phyloP scores from a whole-genome alignment of 2,329 filamentous ascomycete genomes.

The Trichophyton equinum region DNA sequence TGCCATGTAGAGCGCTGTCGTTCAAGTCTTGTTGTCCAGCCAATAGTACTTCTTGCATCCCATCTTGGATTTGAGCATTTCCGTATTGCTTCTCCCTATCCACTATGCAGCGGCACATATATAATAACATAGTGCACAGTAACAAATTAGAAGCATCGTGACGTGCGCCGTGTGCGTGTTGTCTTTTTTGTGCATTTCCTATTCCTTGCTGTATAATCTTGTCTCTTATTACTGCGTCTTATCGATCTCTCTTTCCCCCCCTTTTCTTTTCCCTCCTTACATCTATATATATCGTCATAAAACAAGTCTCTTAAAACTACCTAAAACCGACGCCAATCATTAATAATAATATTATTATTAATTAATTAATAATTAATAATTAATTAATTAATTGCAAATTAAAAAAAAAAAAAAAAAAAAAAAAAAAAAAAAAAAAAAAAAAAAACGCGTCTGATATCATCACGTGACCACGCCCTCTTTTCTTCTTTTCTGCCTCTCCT shows the following conservation, averaged over 20 bases:
- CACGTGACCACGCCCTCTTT: neutral
- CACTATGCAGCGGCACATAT: neutral
- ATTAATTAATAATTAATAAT: no score
- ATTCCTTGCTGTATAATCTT: neutral
- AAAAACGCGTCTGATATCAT: neutral
- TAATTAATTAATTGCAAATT: no score
- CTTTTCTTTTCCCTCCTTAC: no score
- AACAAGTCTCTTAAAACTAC: no score
- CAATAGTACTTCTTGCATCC: neutral
- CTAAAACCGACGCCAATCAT: no score
- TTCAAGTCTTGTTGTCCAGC: neutral
- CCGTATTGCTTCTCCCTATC: neutral
- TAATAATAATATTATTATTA: no score
- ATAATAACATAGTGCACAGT: neutral
- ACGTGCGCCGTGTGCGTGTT: neutral
- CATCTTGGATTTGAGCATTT: neutral
- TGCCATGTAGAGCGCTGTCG: conserved; percentile 20
- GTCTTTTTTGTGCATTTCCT: neutral
- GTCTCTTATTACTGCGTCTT: neutral
- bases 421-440: neutral
- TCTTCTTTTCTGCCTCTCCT: neutral
- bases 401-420: no score
- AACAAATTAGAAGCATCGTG: neutral
- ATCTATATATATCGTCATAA: no score
- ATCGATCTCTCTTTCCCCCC: no score